Evolutionary conservation across 306 rosid species (phyloP).

Genomic region (Lathyrus oleraceus): DNA sequence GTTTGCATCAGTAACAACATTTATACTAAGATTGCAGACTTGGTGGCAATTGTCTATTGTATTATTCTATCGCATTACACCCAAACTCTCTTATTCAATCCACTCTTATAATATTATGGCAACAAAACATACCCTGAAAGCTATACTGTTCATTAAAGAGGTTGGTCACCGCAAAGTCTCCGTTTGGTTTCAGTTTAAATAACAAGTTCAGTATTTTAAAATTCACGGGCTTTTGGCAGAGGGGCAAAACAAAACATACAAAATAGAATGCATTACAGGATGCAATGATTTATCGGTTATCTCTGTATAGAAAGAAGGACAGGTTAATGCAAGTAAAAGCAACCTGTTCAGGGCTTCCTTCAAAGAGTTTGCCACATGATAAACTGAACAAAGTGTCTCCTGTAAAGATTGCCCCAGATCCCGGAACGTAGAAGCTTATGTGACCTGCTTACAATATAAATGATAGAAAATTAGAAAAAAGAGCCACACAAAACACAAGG

Average conservation of each 20-base stretch:
- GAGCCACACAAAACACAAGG: neutral
- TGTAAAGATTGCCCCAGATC: constrained; percentile 69
- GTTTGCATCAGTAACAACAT: neutral
- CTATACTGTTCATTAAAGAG: neutral
- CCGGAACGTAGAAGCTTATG: constrained; percentile 83
- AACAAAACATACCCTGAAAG: neutral
- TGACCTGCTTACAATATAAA: constrained; percentile 58
- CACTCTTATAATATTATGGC: neutral
- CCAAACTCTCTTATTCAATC: neutral
- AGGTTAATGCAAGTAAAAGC: constrained; percentile 18
- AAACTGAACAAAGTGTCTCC: constrained; percentile 92
- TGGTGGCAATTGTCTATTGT: neutral
- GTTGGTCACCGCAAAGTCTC: neutral
- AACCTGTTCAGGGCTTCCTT: constrained; percentile 89
- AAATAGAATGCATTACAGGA: constrained; percentile 3
- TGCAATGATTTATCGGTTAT: neutral
- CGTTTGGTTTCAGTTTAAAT: neutral
- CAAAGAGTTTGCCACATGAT: constrained; percentile 92
- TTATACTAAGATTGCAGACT: neutral
- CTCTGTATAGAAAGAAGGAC: constrained; percentile 1
- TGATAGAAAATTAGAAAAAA: constrained; percentile 14
- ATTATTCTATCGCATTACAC: neutral
- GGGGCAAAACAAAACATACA: constrained; percentile 3
- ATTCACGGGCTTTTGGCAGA: constrained; percentile 25
- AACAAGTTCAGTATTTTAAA: constrained; percentile 26